Percentiles rank a stretch among this genome's conserved stretches.
phyloP scores from a whole-genome alignment of 306 rosid species.

The Acacia crassicarpa region DNA sequence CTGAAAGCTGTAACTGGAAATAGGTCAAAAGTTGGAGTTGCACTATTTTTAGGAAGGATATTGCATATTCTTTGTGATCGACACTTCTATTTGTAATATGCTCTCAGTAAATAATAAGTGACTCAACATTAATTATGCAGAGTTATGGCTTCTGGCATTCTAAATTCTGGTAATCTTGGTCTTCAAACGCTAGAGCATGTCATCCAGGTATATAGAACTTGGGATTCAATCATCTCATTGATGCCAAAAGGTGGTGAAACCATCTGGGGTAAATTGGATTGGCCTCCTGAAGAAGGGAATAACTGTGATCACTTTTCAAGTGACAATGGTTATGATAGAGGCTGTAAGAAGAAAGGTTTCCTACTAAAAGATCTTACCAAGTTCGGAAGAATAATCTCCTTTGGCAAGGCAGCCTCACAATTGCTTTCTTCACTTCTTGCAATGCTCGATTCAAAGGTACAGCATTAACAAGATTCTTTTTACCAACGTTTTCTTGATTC shows the following conservation, averaged over 20 bases:
- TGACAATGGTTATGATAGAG: slow-evolving; percentile 28
- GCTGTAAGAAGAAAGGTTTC: slow-evolving; percentile 32
- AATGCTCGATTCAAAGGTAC: slow-evolving; percentile 50
- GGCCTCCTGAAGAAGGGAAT: slow-evolving; percentile 57
- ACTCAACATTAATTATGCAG: slow-evolving; percentile 46
- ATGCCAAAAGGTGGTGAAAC: slow-evolving; percentile 87
- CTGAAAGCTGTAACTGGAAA: background rate
- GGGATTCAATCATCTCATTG: slow-evolving; percentile 77
- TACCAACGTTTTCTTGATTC: background rate
- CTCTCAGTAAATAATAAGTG: background rate
- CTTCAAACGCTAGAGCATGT: slow-evolving; percentile 60
- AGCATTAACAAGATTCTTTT: background rate
- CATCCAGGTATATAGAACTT: slow-evolving; percentile 62
- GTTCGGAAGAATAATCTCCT: slow-evolving; percentile 59
- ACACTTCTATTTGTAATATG: background rate
- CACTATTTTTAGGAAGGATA: background rate
- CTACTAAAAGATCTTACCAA: slow-evolving; percentile 40
- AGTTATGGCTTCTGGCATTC: slow-evolving; percentile 62
- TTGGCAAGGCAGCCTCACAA: slow-evolving; percentile 56
- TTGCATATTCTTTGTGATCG: background rate
- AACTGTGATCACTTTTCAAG: slow-evolving; percentile 38
- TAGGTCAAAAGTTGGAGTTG: background rate
- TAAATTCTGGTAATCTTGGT: slow-evolving; percentile 60
- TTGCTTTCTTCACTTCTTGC: slow-evolving; percentile 58
- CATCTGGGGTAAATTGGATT: slow-evolving; percentile 72